These are phyloP conservation scores for Angomonas deanei DNA, from an alignment of 208 protist species.

Conservation along the genomic window DNA sequence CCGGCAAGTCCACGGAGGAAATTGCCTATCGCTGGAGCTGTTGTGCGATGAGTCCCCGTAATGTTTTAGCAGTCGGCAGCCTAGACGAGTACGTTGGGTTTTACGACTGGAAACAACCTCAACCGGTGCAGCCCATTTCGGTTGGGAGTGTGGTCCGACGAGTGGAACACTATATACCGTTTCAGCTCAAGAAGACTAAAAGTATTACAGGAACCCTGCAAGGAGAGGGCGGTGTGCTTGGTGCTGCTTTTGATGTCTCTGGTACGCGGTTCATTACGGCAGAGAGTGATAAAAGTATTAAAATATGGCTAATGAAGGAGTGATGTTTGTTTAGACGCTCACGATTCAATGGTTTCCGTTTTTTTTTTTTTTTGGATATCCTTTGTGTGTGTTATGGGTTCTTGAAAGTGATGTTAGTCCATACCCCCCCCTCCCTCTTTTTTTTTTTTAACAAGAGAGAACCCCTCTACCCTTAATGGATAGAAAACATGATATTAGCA, in stretches of 20 bases:
- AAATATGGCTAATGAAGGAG: constrained; percentile 82
- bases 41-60: constrained; percentile 75
- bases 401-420: background rate
- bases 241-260: constrained; percentile 92
- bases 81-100: constrained; percentile 90
- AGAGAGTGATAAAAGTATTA: constrained; percentile 98
- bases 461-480: background rate
- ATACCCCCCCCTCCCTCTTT: background rate
- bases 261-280: constrained; percentile 97
- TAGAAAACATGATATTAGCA: background rate
- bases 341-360: background rate
- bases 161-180: constrained; percentile 48
- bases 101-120: constrained; percentile 97
- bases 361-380: background rate
- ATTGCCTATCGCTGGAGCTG: constrained; percentile 78
- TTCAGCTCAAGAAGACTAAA: constrained; percentile 77
- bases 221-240: constrained; percentile 93
- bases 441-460: background rate
- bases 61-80: constrained; percentile 94
- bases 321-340: background rate
- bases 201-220: constrained; percentile 64
- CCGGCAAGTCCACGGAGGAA: constrained; percentile 53
- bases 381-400: too few species aligned
- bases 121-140: constrained; percentile 13
- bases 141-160: background rate